Base-by-base conservation (phyloP, 2,329 filamentous ascomycete species). In the Coccinonectria pachysandricola region DNA sequence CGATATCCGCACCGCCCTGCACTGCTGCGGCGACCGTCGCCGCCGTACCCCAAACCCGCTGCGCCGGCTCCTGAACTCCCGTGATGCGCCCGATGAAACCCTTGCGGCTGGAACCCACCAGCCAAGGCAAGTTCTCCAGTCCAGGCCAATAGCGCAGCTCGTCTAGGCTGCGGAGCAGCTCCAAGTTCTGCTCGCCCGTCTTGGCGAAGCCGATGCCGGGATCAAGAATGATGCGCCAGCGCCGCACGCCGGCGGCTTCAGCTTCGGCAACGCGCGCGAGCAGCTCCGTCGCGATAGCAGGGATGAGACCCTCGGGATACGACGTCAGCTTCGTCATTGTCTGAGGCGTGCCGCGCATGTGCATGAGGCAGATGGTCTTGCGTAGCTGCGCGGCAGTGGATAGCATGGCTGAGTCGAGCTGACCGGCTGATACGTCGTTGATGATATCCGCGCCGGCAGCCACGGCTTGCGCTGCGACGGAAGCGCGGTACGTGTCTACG, bases 121-220 rank as follows among this genome's bases (percentile, higher is more conserved):
- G 63, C 88, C 88, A 96, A 0, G 91, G 87, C 11, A 93, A 59
- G 0, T 74, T 76, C 29, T 66, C 57, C 13, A 91, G 54, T 0
- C 73, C 75, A 9, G 72, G 70, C 65, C 71, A 77, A 21, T 60
- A 57, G 15, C 77, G 65, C 37, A 93, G 58, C 38, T 75, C 70
- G 7, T 65, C 63, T 16, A 92, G 56, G 2, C 71, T 58, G 7
- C 81, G 65, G 17, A 98, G 60, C 3, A 98, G 59, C 42, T 85
- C 75, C 3, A 95, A 59, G 53, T 95, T 95, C 52, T 95, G 85
- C 20, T 68, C 64, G 28, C 68, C 64, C 1, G 73, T 77, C 61
- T 98, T 98, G 30, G 91, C 86, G 50, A 98, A 98, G 1, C 91
- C 91, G 16, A 98, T 71, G 0, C 91, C 91, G 0, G 91, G 91